A percentile compares a stretch with the other conserved stretches of the same genome.
These are phyloP conservation scores for Cytospora piceae DNA, from an alignment of 2,329 filamentous ascomycete species.

Conservation along the genomic window DNA sequence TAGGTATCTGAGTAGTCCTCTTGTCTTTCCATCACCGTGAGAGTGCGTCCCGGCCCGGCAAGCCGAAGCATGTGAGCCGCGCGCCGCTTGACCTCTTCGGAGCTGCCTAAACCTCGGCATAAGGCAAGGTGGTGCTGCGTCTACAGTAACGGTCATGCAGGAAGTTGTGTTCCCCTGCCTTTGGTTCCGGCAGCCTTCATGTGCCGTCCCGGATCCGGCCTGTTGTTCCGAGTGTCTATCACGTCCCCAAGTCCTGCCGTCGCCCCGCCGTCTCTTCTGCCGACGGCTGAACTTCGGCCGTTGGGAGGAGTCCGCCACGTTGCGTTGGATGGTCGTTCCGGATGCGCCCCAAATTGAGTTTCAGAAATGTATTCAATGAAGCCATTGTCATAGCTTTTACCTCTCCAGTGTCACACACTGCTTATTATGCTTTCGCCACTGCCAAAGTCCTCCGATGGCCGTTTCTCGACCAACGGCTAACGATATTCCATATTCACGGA, in stretches of 20 bases:
- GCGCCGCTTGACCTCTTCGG: conserved; percentile 19
- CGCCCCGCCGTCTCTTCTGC: conserved; percentile 25
- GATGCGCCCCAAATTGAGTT: not conserved
- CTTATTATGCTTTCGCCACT: not conserved
- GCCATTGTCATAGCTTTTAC: not conserved
- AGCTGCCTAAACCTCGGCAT: conserved; percentile 29
- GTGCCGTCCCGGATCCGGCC: conserved; percentile 22
- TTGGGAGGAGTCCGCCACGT: not conserved
- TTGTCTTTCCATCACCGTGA: not conserved
- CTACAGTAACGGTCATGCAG: not conserved
- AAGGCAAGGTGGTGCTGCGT: not conserved
- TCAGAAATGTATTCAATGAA: not conserved
- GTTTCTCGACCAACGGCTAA: not conserved
- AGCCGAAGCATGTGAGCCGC: conserved; percentile 20
- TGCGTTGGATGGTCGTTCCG: conserved; percentile 7
- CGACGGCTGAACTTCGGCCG: conserved; percentile 28
- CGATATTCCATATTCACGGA: not conserved
- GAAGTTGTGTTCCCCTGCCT: not conserved
- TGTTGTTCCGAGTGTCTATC: conserved; percentile 1
- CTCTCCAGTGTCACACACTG: not conserved
- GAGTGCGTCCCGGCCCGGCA: conserved; percentile 22
- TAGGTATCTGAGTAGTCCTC: not conserved
- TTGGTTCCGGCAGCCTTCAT: conserved; percentile 7
- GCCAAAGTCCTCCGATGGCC: not conserved
- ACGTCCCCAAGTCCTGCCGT: conserved; percentile 17